Conservation (phyloP, 257 asterid genomes). For the Plantago major region DNA sequence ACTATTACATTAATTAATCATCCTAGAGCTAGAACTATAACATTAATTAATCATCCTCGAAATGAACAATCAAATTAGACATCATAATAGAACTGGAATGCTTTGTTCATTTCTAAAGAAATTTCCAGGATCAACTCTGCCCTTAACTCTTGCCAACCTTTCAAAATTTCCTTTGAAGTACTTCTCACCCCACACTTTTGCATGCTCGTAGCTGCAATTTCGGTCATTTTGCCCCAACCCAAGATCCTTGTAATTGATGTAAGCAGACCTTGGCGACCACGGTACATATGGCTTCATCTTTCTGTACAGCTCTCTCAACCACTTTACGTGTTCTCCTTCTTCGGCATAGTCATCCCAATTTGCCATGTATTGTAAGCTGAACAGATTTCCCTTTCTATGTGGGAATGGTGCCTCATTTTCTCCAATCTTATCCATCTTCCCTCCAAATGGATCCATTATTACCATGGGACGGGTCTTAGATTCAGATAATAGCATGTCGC, state of each 20-base stretch:
- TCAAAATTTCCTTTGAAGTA: conserved; percentile 29
- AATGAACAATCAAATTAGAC: background rate
- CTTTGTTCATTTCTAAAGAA: conserved; percentile 29
- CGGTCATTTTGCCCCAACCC: conserved; percentile 25
- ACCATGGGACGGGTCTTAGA: background rate
- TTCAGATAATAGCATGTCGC: conserved; percentile 14
- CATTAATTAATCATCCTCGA: too few species aligned
- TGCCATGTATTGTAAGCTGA: conserved; percentile 21
- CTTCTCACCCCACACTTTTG: conserved; percentile 30
- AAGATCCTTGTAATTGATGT: conserved; percentile 28
- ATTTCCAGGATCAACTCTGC: conserved; percentile 26
- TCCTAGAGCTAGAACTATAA: too few species aligned
- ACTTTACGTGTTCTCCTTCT: conserved; percentile 17
- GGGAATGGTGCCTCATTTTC: conserved; percentile 28
- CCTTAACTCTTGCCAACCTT: conserved; percentile 28
- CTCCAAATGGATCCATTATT: conserved; percentile 29
- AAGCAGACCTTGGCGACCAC: conserved; percentile 24
- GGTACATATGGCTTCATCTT: conserved; percentile 30
- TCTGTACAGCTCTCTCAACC: conserved; percentile 21
- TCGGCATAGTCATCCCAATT: conserved; percentile 19
- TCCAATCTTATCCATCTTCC: conserved; percentile 25
- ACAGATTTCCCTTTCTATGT: conserved; percentile 30
- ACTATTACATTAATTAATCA: too few species aligned
- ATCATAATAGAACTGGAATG: conserved; percentile 22
- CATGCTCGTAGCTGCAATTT: conserved; percentile 19